Base-by-base conservation (phyloP, 2,329 filamentous ascomycete species). In the Epichloe elymi region DNA sequence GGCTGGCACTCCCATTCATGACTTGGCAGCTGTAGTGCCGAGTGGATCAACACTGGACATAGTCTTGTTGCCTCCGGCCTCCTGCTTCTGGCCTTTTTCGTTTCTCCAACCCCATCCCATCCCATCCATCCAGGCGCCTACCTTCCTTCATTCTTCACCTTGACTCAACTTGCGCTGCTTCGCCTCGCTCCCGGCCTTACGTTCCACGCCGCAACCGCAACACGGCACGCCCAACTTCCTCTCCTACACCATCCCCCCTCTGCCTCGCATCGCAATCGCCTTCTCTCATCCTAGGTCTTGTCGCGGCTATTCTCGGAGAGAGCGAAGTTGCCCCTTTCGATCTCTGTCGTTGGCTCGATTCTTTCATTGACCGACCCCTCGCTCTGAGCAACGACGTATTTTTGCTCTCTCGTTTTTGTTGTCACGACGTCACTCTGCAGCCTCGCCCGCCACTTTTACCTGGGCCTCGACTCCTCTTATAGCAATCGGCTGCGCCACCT, bases 201-300 rank as follows among this genome's bases (percentile, higher is more conserved):
- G 37, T 46, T 50, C 15, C 35, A 52, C 52, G 45, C 46, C 49
- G 42, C 38, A 48, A 48, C 48, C 33, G 44, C 48, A 38, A 46
- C 42, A 40, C 52, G 48, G n/a, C 43, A 46, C 48, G 46, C 48
- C 52, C 52, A 53, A 54, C 50, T 51, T 51, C 26, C 55, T 53
- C 50, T 48, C 54, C 50, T 51, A 55, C 55, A 52, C 48, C 55
- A 54, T 58, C 51, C 45, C 44, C 43, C 42, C 48, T 48, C 8
- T 40, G 23, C 44, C 33, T 53, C 30, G 33, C 20, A 52, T 19
- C 39, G 36, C 46, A 30, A 37, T 46, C 51, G 33, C 46, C 36
- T 15, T 45, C 42, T 53, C 48, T 41, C 41, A 14, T 37, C 50
- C 41, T 36, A 20, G 42, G 39, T 39, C 30, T 46, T 8, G 3